Evolutionary conservation across 495 filamentous ascomycete species (phyloP), one percentile per base, ranked within the genome.

Genomic region (Trichoderma virens): DNA sequence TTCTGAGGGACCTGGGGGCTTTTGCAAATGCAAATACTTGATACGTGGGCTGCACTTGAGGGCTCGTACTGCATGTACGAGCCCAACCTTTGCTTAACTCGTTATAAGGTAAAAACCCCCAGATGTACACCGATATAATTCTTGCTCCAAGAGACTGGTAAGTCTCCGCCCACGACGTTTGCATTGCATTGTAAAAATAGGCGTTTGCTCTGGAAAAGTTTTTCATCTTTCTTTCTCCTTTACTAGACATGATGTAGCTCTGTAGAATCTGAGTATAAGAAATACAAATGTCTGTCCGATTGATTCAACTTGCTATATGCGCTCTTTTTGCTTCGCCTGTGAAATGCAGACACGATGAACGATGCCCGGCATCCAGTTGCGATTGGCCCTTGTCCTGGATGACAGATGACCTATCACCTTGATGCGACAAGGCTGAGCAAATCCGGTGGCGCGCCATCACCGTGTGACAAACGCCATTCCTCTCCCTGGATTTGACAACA

Each of bases 1-100:
- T 62, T 38, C 35, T 62, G 61, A 62, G 61, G 61, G 61, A 41
- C 39, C 61, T 47, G 61, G 61, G 61, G 61, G 61, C 61, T 62
- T 62, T 61, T 62, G 16, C 51, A 51, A 61, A 80, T 82, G 77
- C 83, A 82, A 79, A 82, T 80, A 83, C 76, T 79, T 41, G 76
- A 71, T 34, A 59, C 27, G 51, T 56, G 51, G 51, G 51, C 51
- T 30, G 25, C 51, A 28, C 51, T 28, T 30, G 23, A 56, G 27
- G 51, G 25, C 51, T 56, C 13, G 25, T 56, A 23, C 18, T 18
- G 16, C 41, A 45, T 18, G 14, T 5, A 45, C 41, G n/a, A 45
- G 2, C 4, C 1, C n/a, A 18, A 45, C 51, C 25, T 56, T 30
- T 27, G 51, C 43, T 56, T 16, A 56, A 56, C 51, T 56, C 51